Evolutionary conservation across 2,329 filamentous ascomycete species (phyloP).

Genomic region (Monilinia fructigena): DNA sequence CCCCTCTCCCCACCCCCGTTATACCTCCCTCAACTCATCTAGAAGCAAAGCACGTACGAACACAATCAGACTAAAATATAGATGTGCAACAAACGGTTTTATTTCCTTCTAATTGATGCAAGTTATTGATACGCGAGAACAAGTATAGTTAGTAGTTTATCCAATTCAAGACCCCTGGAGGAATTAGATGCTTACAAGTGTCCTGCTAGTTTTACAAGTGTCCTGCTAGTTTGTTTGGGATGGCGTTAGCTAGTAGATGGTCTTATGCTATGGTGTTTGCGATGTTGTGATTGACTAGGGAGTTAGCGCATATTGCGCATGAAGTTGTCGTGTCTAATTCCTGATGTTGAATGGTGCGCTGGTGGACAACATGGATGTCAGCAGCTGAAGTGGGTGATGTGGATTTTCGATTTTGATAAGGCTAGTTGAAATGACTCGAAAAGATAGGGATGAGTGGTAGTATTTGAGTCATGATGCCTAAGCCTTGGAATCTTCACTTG

Average conservation of each 20-base stretch:
- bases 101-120: conserved; percentile 4
- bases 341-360: too few relatives aligned
- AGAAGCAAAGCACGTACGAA: conserved; percentile 12
- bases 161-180: not conserved
- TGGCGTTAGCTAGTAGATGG: not conserved
- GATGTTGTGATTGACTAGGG: not conserved
- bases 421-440: too few relatives aligned
- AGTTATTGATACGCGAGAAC: not conserved
- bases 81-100: conserved; percentile 21
- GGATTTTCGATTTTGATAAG: too few relatives aligned
- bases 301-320: not conserved
- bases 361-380: conserved; percentile 2
- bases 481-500: too few relatives aligned
- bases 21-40: not conserved
- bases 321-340: not conserved
- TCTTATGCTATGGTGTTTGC: not conserved
- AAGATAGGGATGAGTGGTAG: too few relatives aligned
- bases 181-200: conserved; percentile 3
- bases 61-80: conserved; percentile 19
- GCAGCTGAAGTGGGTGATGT: too few relatives aligned
- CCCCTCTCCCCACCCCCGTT: too few relatives aligned
- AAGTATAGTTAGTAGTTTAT: conserved; percentile 4
- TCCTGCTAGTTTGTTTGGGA: too few relatives aligned
- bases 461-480: too few relatives aligned
- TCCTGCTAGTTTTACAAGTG: not conserved